Evolutionary conservation across 768 basidiomycete species (phyloP), one percentile per base, ranked within the genome.

Genomic region (Filobasidium floriforme): DNA sequence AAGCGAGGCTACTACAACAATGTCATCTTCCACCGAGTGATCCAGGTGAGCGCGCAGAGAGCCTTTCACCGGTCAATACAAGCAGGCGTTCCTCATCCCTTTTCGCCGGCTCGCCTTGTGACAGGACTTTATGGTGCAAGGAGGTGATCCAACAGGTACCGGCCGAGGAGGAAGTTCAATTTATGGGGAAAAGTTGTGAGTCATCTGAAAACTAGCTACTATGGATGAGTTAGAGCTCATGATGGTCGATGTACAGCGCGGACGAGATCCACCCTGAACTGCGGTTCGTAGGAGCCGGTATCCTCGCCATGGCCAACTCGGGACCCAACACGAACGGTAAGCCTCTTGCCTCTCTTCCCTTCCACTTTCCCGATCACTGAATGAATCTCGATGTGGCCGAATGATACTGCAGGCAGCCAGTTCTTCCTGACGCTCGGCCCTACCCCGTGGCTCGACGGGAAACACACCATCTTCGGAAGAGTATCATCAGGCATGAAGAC

Each of bases 71-170:
- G n/a, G n/a, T n/a, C 51, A 15, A 40, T 26, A 44, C 26, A 40
- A 52, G n/a, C 28, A n/a, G 61, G 29, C 22, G 11, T 43, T 32
- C 14, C 26, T 24, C 66, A 7, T 24, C 22, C n/a, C 43, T 41
- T n/a, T 6, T 57, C 15, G 44, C n/a, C 5, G 2, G 12, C n/a
- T 32, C 18, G 15, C 10, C 40, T 49, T 59, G 0, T 41, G 52
- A 24, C 73, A 93, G 88, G 92, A 93, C 76, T 97, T 97, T 75
- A 97, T 97, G 94, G 87, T 96, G 18, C 94, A 99, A 81, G 87
- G 80, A 44, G 94, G 93, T 49, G 92, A 94, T 77, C 94, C 93
- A 12, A 94, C 92, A 18, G 94, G 94, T 28, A 97, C 94, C 1
- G 94, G 94, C 29, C 82, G 89, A 73, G 93, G 94, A 10, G 80